Base-by-base conservation (phyloP, 345 rosid species). In the Ricinus communis region DNA sequence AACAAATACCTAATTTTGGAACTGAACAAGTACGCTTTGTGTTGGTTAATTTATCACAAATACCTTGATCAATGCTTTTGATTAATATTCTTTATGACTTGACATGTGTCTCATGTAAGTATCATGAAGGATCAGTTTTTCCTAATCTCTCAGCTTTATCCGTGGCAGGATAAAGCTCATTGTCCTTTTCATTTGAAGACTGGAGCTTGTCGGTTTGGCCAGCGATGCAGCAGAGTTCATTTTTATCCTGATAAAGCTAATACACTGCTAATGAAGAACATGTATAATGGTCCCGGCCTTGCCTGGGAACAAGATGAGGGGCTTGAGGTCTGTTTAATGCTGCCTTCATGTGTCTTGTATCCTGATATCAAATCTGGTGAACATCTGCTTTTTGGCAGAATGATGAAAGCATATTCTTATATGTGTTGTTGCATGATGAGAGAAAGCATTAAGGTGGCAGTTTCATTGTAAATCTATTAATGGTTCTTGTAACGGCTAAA, bases 221-320 rank as follows among this genome's bases (percentile, higher is more conserved):
- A 76, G 66, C 88, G 99, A 27, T 95, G 99, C 81, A 92, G 93
- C 80, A 90, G 99, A 79, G 97, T 88, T 79, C 97, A 95, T 82
- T 92, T 95, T 75, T 92, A 89, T 80, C 97, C 97, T 0, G 87
- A 85, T 84, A 87, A 84, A 76, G 87, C 97, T 0, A 87, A 90
- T 87, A 92, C 97, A 18, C 64, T 95, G 59, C 91, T 95, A n/a
- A 82, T 95, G 76, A 95, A 76, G 86, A 95, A 90, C 83, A 95
- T 95, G 97, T 95, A 90, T 72, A 89, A 79, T 82, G 97, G 97
- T 78, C 97, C 93, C 70, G 97, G 97, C 82, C 87, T 87, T 85
- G 85, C 92, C 25, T 90, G 91, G 93, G 97, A 92, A 77, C 99
- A 92, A 68, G 99, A 92, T 82, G 99, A 95, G 87, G 97, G 93